Percentiles rank a stretch among this genome's conserved stretches.
These are phyloP conservation scores for Peronospora destructor DNA, from an alignment of 352 stramenopile species.

Conservation along the genomic window DNA sequence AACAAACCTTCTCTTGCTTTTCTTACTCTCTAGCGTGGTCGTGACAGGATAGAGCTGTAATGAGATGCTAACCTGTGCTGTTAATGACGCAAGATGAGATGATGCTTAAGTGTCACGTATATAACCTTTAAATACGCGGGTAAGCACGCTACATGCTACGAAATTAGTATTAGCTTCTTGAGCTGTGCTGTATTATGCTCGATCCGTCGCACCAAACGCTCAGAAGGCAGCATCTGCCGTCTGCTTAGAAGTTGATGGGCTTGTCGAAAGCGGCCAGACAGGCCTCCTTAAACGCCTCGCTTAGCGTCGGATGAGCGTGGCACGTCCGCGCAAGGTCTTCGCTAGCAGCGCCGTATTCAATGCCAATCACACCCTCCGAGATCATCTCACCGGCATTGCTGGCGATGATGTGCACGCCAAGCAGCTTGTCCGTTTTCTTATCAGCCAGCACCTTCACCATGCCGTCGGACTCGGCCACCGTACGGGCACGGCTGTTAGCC, in stretches of 20 bases:
- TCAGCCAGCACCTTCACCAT: slow-evolving; percentile 98
- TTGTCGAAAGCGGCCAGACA: slow-evolving; percentile 97
- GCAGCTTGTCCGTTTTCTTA: slow-evolving; percentile 96
- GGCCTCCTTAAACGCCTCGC: slow-evolving; percentile 98
- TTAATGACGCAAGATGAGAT: background rate
- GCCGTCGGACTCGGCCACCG: slow-evolving; percentile 90
- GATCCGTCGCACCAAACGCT: slow-evolving; percentile 9
- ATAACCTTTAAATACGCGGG: slow-evolving; percentile 23
- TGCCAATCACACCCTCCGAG: slow-evolving; percentile 95
- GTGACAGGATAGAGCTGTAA: no score
- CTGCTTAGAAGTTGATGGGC: slow-evolving; percentile 97
- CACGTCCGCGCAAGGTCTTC: slow-evolving; percentile 99
- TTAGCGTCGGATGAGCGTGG: slow-evolving; percentile 96
- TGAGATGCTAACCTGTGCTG: background rate
- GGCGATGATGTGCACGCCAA: slow-evolving; percentile 98
- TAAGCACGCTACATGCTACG: slow-evolving; percentile 8
- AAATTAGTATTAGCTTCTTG: slow-evolving; percentile 4
- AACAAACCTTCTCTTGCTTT: background rate
- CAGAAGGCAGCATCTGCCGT: slow-evolving; percentile 1
- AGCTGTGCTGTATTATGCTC: slow-evolving; percentile 10
- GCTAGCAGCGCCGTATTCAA: slow-evolving; percentile 97
- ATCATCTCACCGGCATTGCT: slow-evolving; percentile 99
- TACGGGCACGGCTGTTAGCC: slow-evolving; percentile 94
- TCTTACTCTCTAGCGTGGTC: background rate
- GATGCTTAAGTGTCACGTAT: slow-evolving; percentile 18